Evolutionary conservation across 2,329 filamentous ascomycete genomes (phyloP), one percentile per base, ranked within the genome.

Genomic region (Colletotrichum melonis): DNA sequence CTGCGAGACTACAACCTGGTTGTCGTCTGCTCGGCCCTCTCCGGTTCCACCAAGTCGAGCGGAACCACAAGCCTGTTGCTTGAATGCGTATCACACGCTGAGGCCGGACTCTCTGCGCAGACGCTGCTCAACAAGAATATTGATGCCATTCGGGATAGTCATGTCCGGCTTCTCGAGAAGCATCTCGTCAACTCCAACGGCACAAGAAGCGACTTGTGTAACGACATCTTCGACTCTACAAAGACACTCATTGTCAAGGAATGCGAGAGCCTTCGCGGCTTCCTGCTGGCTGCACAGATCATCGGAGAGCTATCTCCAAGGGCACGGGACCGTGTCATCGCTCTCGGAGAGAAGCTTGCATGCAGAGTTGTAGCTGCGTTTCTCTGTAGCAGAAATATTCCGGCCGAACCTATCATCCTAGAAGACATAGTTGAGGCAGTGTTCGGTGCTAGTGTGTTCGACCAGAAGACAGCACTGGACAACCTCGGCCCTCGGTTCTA

Each of bases 281-380:
- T 92, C 78, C 87, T 92, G 68, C 83, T 87, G 42, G 91, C 90
- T 1, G 89, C 90, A 12, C 90, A 90, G 80, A 92, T 92, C 83
- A 90, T 92, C 79, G 85, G 92, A 38, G 93, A 95, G 81, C 92
- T 95, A 79, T 94, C 94, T 80, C 90, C 92, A 4, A 89, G 93
- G 78, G 92, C 92, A 72, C 94, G 95, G 81, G 94, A 96, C 80
- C 93, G 96, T 78, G 94, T 99, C 74, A 92, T 98, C 72, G 97
- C 95, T 81, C 95, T 96, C 77, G 97, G 97, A 66, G 97, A 99
- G 88, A 98, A 98, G 86, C 87, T 99, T 76, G 97, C 95, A 83
- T 98, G 96, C 82, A 90, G 92, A 35, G 95, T 97, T 82, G 95
- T 99, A 92, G 90, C 95, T n/a, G 92, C 93, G 6, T 84, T 98